Evolutionary conservation across 169 alveolate genomes (phyloP).

Genomic region (Plasmodium inui): DNA sequence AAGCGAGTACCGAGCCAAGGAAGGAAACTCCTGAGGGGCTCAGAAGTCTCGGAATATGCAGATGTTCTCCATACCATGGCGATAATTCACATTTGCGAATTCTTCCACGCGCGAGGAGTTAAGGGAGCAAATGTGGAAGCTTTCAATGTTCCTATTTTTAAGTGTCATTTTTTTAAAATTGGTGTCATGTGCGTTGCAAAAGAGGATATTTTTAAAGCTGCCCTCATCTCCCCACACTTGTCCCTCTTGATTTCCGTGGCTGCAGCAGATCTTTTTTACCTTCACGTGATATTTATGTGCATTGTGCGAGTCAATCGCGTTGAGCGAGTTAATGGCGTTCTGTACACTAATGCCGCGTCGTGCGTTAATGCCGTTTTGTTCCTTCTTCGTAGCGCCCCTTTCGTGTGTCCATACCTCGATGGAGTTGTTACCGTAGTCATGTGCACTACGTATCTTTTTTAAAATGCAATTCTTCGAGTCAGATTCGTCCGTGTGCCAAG

Average conservation of each 20-base stretch:
- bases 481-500: background rate
- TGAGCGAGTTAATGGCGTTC: background rate
- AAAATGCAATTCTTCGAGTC: constrained; percentile 28
- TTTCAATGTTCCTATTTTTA: constrained; percentile 65
- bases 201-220: background rate
- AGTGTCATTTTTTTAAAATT: constrained; percentile 20
- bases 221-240: background rate
- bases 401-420: background rate
- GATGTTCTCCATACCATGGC: constrained; percentile 34
- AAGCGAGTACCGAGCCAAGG: constrained; percentile 8
- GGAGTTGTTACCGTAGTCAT: background rate
- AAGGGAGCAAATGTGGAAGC: constrained; percentile 62
- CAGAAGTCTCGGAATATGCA: constrained; percentile 62
- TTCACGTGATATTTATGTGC: constrained; percentile 18
- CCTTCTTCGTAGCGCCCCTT: background rate
- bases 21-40: background rate
- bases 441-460: constrained; percentile 1
- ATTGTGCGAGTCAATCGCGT: background rate
- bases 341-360: too few species aligned
- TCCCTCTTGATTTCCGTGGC: background rate
- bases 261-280: constrained; percentile 39
- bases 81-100: background rate
- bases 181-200: background rate
- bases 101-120: constrained; percentile 10
- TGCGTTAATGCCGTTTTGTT: background rate